Evolutionary conservation across 805 yeast genomes (phyloP).

Genomic region (Jamesozyma spencerorum): DNA sequence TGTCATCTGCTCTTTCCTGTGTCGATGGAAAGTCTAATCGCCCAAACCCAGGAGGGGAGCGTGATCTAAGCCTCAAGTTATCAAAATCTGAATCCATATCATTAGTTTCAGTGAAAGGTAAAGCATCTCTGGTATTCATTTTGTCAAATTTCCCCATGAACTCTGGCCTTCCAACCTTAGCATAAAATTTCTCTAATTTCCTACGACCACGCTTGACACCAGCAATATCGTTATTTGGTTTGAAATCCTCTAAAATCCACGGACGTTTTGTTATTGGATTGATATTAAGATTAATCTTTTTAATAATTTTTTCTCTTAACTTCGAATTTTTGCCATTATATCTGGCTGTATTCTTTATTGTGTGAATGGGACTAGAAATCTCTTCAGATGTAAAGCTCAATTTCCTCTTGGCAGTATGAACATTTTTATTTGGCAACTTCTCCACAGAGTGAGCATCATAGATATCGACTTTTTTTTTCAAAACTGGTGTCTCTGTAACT

Average conservation of each 20-base stretch:
- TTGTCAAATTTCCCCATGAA: not conserved
- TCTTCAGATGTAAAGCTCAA: no score
- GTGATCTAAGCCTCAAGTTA: slow-evolving; percentile 30
- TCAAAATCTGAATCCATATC: slow-evolving; percentile 21
- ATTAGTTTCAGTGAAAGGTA: slow-evolving; percentile 7
- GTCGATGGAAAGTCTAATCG: slow-evolving; percentile 51
- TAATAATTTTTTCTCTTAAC: not conserved
- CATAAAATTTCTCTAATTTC: slow-evolving; percentile 14
- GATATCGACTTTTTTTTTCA: no score
- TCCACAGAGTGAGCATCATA: no score
- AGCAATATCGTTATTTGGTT: slow-evolving; percentile 16
- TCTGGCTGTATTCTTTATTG: not conserved
- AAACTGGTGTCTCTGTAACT: no score
- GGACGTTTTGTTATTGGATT: slow-evolving; percentile 25
- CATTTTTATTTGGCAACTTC: no score
- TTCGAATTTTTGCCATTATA: no score
- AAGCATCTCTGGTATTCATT: slow-evolving; percentile 3
- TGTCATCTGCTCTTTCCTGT: slow-evolving; percentile 38
- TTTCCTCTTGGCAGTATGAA: no score
- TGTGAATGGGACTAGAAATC: no score
- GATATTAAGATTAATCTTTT: slow-evolving; percentile 10
- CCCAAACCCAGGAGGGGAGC: slow-evolving; percentile 52
- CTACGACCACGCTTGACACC: slow-evolving; percentile 10
- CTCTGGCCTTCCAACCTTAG: slow-evolving; percentile 16
- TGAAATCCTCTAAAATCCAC: slow-evolving; percentile 30